Base-by-base conservation (phyloP, 2,329 filamentous ascomycete genomes). In the Microsporum ferrugineum region DNA sequence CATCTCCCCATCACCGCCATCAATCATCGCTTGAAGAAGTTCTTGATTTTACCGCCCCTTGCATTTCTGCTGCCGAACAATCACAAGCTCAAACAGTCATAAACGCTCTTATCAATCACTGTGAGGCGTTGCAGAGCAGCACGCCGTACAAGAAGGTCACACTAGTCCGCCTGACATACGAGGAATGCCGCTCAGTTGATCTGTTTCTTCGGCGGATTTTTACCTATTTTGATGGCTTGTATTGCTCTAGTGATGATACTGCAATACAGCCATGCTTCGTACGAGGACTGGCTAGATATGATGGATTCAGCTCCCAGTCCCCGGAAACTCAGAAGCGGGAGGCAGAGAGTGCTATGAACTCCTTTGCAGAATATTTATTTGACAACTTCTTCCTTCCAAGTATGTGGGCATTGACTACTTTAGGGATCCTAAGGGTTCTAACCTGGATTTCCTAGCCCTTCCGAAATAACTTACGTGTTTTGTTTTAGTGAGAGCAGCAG, bases 161-260 rank as follows among this genome's bases (percentile, higher is more conserved):
- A 53, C 65, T 67, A 23, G 62, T 66, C 27, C 63, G 65, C 33
- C 60, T 66, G 39, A 67, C 62, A 59, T 65, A 67, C 61, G 64
- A 66, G 59, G 57, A 63, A 45, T 61, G 57, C 49, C 61, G 62
- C 38, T 63, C 64, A 41, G 63, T 63, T 55, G 61, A 63, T 39
- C 29, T 62, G 27, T 63, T 60, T 58, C 58, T 63, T 33, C 41
- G 55, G 29, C 58, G 59, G n/a, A 59, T 62, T 57, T 64, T 64
- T 59, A 51, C 45, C 43, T 64, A 62, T 34, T 45, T 64, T 61
- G 62, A 63, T 60, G 34, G 6, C 49, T 41, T 41, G 8, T 14
- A 14, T 12, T 12, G n/a, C n/a, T 41, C 12, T 14, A 12, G 38
- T 4, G 12, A 41, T 41, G n/a, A 36, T 10, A 6, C 34, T 5